Evolutionary conservation across 1,284 basidiomycete species (phyloP), one percentile per base, ranked within the genome.

Genomic region (Waitea zeae): DNA sequence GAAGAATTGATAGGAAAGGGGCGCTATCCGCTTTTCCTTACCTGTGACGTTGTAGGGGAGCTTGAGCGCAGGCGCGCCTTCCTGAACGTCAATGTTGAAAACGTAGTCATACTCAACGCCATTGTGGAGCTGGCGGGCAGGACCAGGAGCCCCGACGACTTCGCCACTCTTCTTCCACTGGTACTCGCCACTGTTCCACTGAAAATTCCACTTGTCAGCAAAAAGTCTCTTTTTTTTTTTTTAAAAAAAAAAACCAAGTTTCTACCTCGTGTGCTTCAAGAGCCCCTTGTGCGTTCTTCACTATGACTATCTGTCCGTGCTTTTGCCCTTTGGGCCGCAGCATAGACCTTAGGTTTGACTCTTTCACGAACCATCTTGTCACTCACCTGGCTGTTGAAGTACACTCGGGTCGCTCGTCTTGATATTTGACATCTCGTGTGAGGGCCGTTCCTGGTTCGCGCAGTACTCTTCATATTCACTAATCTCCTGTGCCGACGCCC

Each of bases 41-140:
- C 89, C 88, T 30, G 70, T 70, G 11, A 69, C 72, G 50, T 97
- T 97, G 56, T 86, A 98, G 0, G 93, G 92, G 20, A 99, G 67
- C 50, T 97, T 97, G 42, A 98, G 64, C 4, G 90, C 80, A 4
- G 93, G 92, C 15, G 73, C 75, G 5, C 89, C 93, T 43, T 97
- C 93, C 42, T 87, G 68, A 18, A 97, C 81, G 49, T 97, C 93
- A 13, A 99, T 92, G 48, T 97, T 92, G 48, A 98, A 98, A 5
- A 99, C 93, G 48, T 96, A 93, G 57, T 99, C 95, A 49, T 92
- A 99, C 56, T 97, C 93, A 50, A 80, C 79, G 19, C 95, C 95
- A 44, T 86, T 57, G 51, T 83, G 81, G 4, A 93, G 64, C n/a
- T 26, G 22, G 39, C 82, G 67, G 5, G 74, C 72, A 31, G 78